Conservation (phyloP, 176 grass and related monocot genomes). For the Avena atlantica region DNA sequence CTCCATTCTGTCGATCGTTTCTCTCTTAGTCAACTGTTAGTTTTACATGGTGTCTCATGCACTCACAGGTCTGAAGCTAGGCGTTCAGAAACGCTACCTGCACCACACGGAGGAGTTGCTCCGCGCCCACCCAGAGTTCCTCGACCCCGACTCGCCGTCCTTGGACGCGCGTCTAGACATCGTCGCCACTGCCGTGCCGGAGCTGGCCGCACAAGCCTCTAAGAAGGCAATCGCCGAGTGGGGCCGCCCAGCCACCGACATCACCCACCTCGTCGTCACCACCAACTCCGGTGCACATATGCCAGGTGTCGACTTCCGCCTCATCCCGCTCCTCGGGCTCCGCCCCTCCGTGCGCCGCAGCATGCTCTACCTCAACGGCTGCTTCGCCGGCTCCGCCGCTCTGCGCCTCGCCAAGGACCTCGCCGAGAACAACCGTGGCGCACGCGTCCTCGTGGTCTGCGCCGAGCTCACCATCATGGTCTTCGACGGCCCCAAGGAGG, state of each 20-base stretch:
- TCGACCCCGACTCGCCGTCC: constrained; percentile 33
- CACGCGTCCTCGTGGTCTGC: constrained; percentile 58
- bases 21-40: background rate
- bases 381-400: constrained; percentile 47
- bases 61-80: constrained; percentile 36
- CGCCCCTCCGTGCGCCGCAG: constrained; percentile 36
- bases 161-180: constrained; percentile 52
- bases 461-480: constrained; percentile 57
- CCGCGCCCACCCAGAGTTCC: constrained; percentile 40
- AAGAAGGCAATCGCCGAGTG: background rate
- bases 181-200: constrained; percentile 51
- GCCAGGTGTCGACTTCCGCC: constrained; percentile 54
- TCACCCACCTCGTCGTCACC: no score
- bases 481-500: constrained; percentile 47
- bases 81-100: constrained; percentile 50
- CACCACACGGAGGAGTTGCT: constrained; percentile 45
- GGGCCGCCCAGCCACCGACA: no score
- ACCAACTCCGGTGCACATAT: constrained; percentile 35
- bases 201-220: constrained; percentile 50
- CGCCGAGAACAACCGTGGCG: constrained; percentile 65
- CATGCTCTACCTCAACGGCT: constrained; percentile 54
- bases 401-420: constrained; percentile 72
- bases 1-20: background rate
- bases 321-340: constrained; percentile 60
- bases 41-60: background rate